Conservation (phyloP, 2,329 filamentous ascomycete species). For the Hypoxylon sp. region DNA sequence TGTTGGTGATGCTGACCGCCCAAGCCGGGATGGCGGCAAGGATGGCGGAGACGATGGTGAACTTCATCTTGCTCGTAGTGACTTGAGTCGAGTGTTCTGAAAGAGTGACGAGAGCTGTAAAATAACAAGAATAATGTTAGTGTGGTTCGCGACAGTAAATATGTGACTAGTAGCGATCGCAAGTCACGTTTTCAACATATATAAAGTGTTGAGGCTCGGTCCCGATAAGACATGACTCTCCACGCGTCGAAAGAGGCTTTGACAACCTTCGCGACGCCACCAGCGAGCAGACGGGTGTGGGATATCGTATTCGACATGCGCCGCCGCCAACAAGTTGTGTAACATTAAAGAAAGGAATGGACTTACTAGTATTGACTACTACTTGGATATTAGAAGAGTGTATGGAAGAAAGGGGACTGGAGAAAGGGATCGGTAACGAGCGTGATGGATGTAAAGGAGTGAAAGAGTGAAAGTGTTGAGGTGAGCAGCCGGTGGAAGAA, state of each 20-base stretch:
- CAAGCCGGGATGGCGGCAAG: slow-evolving; percentile 54
- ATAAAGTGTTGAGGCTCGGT: slow-evolving; percentile 8
- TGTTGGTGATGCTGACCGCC: slow-evolving; percentile 56
- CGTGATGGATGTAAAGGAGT: slow-evolving; percentile 34
- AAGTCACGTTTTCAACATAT: slow-evolving; percentile 13
- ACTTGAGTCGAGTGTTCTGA: slow-evolving; percentile 40
- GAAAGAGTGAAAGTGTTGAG: slow-evolving; percentile 29
- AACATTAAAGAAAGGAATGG: slow-evolving; percentile 19
- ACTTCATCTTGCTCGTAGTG: slow-evolving; percentile 55
- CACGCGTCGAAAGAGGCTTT: slow-evolving; percentile 13
- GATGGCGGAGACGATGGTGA: slow-evolving; percentile 47
- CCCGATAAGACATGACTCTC: slow-evolving; percentile 14
- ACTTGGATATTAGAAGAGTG: slow-evolving; percentile 39
- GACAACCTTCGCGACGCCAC: slow-evolving; percentile 25
- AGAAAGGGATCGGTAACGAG: slow-evolving; percentile 33
- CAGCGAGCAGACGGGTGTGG: slow-evolving; percentile 4
- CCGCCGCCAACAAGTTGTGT: not conserved
- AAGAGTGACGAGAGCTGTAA: slow-evolving; percentile 42
- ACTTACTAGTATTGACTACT: slow-evolving; percentile 45
- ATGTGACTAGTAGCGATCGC: slow-evolving; percentile 5
- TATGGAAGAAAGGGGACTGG: slow-evolving; percentile 29
- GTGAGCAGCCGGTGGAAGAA: slow-evolving; percentile 25
- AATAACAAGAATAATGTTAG: slow-evolving; percentile 23
- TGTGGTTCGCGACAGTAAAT: slow-evolving; percentile 12
- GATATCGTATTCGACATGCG: slow-evolving; percentile 17